Percentiles rank a stretch among this genome's conserved stretches.
Conservation (phyloP, 2,329 filamentous ascomycete species). For the Aureobasidium musti region DNA sequence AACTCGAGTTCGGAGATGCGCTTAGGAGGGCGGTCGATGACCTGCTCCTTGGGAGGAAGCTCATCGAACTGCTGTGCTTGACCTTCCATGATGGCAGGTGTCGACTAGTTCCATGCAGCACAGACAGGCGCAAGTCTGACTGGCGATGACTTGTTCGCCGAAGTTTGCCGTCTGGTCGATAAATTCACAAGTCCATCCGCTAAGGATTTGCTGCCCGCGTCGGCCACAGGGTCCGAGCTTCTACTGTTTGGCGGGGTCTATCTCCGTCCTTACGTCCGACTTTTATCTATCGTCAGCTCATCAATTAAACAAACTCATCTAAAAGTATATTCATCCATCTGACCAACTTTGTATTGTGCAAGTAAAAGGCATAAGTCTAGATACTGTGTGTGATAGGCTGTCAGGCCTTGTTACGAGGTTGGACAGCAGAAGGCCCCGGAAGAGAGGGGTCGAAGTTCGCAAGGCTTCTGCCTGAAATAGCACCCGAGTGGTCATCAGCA, state of each 20-base stretch:
- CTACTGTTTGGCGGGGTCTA: conserved; percentile 8
- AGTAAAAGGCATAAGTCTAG: too few species aligned
- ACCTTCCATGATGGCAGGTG: conserved; percentile 20
- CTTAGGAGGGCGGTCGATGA: conserved; percentile 84
- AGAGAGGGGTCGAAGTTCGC: conserved; percentile 3
- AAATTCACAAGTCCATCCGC: conserved; percentile 18
- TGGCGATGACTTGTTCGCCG: conserved; percentile 2
- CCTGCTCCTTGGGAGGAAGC: conserved; percentile 69
- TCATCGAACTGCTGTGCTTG: conserved; percentile 22
- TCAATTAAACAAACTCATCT: background rate
- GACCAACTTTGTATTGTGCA: background rate
- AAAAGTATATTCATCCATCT: background rate
- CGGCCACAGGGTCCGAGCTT: conserved; percentile 8
- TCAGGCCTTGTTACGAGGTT: background rate
- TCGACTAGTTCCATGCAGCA: conserved; percentile 23
- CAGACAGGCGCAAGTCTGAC: conserved; percentile 4
- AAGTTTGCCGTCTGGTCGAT: conserved; percentile 1
- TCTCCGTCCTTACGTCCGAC: background rate
- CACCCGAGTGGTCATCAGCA: conserved; percentile 21
- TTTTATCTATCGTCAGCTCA: background rate
- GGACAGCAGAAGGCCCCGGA: background rate
- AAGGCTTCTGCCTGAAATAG: conserved; percentile 14
- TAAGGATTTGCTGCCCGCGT: conserved; percentile 17
- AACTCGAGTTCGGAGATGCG: conserved; percentile 93
- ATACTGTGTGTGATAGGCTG: too few species aligned